A percentile compares a stretch with the other conserved stretches of the same genome.
Conservation (phyloP, 2,329 filamentous ascomycete genomes). For the Periconia digitata region DNA sequence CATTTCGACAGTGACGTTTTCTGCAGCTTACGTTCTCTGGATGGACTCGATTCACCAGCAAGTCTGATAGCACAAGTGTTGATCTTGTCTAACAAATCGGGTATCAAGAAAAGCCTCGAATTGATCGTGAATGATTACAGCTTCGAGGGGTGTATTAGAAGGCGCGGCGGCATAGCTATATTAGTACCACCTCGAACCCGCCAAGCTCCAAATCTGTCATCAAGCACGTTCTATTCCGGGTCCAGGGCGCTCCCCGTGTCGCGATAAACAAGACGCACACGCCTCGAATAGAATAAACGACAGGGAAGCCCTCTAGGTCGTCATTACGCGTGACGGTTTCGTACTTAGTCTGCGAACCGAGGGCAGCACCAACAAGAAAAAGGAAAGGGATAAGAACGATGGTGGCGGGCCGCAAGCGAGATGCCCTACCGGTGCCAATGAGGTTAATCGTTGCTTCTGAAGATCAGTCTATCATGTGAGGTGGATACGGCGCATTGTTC, state of each 20-base stretch:
- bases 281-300: conserved; percentile 30
- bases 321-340: conserved; percentile 21
- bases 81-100: too few species aligned
- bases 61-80: too few species aligned
- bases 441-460: background rate
- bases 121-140: too few species aligned
- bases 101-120: too few species aligned
- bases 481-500: background rate
- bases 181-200: conserved; percentile 20
- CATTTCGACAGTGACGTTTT: conserved; percentile 18
- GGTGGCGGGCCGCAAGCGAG: background rate
- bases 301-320: conserved; percentile 14
- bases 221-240: conserved; percentile 22
- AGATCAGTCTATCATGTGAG: background rate
- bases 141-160: too few species aligned
- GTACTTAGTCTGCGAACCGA: background rate
- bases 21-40: background rate
- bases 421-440: background rate
- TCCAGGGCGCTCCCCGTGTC: conserved; percentile 18
- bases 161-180: conserved; percentile 23
- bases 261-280: conserved; percentile 28
- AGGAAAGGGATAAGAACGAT: background rate
- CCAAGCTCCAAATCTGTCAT: conserved; percentile 29
- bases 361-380: background rate
- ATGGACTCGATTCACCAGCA: too few species aligned